phyloP scores from a whole-genome alignment of 176 grass and related monocot species.

The Thalia dealbata region DNA sequence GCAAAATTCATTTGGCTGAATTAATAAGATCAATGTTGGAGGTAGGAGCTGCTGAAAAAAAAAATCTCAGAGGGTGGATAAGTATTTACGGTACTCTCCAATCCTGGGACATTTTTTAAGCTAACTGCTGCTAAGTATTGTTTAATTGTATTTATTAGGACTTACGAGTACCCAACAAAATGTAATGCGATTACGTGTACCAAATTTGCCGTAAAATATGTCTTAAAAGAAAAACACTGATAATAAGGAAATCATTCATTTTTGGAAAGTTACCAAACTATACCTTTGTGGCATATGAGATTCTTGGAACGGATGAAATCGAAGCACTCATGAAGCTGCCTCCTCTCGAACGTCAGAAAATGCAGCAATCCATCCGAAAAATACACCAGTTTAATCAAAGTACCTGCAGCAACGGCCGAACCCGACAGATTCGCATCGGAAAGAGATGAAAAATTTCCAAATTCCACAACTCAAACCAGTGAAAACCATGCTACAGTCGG shows the following conservation, averaged over 20 bases:
- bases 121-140: no score
- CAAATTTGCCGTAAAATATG: neutral
- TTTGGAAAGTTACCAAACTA: no score
- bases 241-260: neutral
- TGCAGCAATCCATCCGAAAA: conserved; percentile 58
- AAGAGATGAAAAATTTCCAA: neutral
- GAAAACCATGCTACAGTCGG: neutral
- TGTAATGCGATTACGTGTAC: neutral
- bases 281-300: conserved; percentile 45
- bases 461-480: neutral
- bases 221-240: neutral
- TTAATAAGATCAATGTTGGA: neutral
- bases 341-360: conserved; percentile 78
- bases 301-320: conserved; percentile 43
- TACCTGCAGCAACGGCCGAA: conserved; percentile 32
- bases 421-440: neutral
- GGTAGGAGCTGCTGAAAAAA: no score
- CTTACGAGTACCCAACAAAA: neutral
- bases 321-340: conserved; percentile 67
- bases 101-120: no score
- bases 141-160: no score
- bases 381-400: conserved; percentile 90
- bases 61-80: no score
- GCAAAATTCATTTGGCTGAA: neutral
- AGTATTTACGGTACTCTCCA: no score